phyloP scores from a whole-genome alignment of 768 basidiomycete genomes.

The Dictyophora rubrovolvata region DNA sequence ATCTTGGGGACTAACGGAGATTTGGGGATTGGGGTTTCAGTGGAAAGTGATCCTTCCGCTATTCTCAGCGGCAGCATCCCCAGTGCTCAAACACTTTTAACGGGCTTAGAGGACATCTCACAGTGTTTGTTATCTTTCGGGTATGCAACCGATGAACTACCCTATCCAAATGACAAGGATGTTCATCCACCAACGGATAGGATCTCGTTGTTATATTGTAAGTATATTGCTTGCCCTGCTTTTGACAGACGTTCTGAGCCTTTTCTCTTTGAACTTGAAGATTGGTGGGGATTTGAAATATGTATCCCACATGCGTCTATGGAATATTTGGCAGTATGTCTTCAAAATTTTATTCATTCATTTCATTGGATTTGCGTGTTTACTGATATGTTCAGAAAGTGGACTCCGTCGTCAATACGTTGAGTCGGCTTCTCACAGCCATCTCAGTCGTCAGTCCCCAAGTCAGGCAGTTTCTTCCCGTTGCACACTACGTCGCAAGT shows the following conservation, averaged over 20 bases:
- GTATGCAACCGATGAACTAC: slow-evolving; percentile 57
- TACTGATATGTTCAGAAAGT: slow-evolving; percentile 30
- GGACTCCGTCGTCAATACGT: slow-evolving; percentile 47
- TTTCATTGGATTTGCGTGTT: slow-evolving; percentile 1
- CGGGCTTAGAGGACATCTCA: slow-evolving; percentile 61
- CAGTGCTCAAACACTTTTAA: slow-evolving; percentile 58
- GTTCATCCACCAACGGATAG: slow-evolving; percentile 62
- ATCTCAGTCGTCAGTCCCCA: slow-evolving; percentile 61
- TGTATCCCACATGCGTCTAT: slow-evolving; percentile 66
- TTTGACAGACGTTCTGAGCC: slow-evolving; percentile 1
- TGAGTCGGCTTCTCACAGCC: slow-evolving; percentile 70
- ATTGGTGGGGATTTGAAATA: slow-evolving; percentile 88
- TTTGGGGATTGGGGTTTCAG: slow-evolving; percentile 63
- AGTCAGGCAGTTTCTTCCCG: slow-evolving; percentile 73
- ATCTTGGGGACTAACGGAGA: slow-evolving; percentile 47
- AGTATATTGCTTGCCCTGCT: slow-evolving; percentile 18
- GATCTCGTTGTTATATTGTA: slow-evolving; percentile 72
- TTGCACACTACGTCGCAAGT: slow-evolving; percentile 72
- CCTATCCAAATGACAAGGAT: slow-evolving; percentile 61
- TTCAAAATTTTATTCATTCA: not conserved
- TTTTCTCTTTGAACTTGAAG: slow-evolving; percentile 26
- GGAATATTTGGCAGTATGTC: slow-evolving; percentile 43
- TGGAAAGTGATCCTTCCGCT: slow-evolving; percentile 44
- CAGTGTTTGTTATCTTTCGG: slow-evolving; percentile 72
- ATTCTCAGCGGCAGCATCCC: slow-evolving; percentile 68